Evolutionary conservation across 441 rosid genomes (phyloP).

Genomic region (Populus hybrid): DNA sequence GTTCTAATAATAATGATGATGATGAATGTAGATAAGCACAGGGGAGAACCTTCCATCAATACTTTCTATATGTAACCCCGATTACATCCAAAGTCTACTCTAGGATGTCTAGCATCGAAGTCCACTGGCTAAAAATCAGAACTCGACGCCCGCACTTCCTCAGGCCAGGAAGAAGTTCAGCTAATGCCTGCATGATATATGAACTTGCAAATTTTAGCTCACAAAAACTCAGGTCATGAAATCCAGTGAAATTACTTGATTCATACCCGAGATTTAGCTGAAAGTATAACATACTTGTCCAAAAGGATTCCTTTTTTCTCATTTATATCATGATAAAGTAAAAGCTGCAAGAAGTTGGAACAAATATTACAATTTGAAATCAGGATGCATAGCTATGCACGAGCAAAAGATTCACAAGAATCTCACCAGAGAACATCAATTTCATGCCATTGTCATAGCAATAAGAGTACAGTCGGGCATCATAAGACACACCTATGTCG

Average conservation of each 20-base stretch:
- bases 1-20: neutral
- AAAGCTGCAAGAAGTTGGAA: too few species aligned
- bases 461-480: neutral
- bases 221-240: neutral
- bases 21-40: slow-evolving; percentile 4
- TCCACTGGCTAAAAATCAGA: slow-evolving; percentile 94
- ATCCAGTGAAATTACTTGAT: neutral
- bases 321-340: too few species aligned
- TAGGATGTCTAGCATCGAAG: slow-evolving; percentile 91
- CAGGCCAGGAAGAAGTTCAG: slow-evolving; percentile 78
- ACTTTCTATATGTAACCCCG: slow-evolving; percentile 74
- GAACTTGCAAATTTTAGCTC: neutral
- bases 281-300: slow-evolving; percentile 77
- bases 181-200: slow-evolving; percentile 52
- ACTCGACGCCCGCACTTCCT: slow-evolving; percentile 70
- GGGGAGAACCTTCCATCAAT: slow-evolving; percentile 83
- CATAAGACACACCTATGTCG: slow-evolving; percentile 65
- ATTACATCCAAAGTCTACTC: slow-evolving; percentile 89
- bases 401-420: too few species aligned
- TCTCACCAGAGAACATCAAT: neutral
- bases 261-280: slow-evolving; percentile 91
- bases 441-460: neutral
- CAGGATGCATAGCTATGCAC: too few species aligned
- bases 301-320: too few species aligned
- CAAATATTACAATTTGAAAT: too few species aligned